These are phyloP conservation scores for Coemansia guatemalensis DNA, from an alignment of 192 early-diverging fungal species.

Conservation along the genomic window DNA sequence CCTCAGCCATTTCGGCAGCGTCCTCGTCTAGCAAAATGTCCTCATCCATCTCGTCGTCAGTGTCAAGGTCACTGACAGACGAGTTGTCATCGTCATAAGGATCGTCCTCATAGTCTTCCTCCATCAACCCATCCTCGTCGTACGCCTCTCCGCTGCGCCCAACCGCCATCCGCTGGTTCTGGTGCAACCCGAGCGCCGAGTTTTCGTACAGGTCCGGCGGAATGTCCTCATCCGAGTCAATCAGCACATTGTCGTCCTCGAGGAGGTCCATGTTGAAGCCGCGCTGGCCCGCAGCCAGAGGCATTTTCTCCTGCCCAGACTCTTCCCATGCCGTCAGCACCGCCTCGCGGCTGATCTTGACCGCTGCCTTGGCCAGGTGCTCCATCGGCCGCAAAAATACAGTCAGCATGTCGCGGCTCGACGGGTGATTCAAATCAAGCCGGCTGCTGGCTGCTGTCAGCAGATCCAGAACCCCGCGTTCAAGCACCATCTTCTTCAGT, in stretches of 20 bases:
- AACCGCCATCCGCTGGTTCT: slow-evolving; percentile 49
- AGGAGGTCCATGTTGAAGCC: slow-evolving; percentile 40
- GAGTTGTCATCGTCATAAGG: slow-evolving; percentile 60
- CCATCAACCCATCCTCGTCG: slow-evolving; percentile 41
- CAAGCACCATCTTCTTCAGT: slow-evolving; percentile 72
- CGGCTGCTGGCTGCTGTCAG: slow-evolving; percentile 79
- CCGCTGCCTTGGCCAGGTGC: slow-evolving; percentile 82
- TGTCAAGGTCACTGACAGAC: slow-evolving; percentile 65
- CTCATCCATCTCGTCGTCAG: slow-evolving; percentile 68
- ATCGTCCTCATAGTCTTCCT: slow-evolving; percentile 53
- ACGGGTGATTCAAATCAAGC: slow-evolving; percentile 90
- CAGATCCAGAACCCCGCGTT: slow-evolving; percentile 79
- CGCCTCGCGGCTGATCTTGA: slow-evolving; percentile 74
- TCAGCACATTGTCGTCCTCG: slow-evolving; percentile 36
- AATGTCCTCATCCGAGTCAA: slow-evolving; percentile 44
- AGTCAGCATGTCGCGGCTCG: slow-evolving; percentile 69
- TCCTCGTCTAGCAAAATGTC: slow-evolving; percentile 48
- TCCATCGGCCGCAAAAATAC: slow-evolving; percentile 87
- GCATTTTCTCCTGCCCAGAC: slow-evolving; percentile 55
- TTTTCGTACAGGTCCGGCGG: slow-evolving; percentile 56
- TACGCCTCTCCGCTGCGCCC: slow-evolving; percentile 26
- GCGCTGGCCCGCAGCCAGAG: slow-evolving; percentile 25
- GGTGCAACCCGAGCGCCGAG: slow-evolving; percentile 53
- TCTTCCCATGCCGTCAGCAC: slow-evolving; percentile 53
- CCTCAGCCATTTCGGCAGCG: slow-evolving; percentile 71